These are phyloP conservation scores for Vigna nakashimae DNA, from an alignment of 306 rosid species.

Conservation along the genomic window DNA sequence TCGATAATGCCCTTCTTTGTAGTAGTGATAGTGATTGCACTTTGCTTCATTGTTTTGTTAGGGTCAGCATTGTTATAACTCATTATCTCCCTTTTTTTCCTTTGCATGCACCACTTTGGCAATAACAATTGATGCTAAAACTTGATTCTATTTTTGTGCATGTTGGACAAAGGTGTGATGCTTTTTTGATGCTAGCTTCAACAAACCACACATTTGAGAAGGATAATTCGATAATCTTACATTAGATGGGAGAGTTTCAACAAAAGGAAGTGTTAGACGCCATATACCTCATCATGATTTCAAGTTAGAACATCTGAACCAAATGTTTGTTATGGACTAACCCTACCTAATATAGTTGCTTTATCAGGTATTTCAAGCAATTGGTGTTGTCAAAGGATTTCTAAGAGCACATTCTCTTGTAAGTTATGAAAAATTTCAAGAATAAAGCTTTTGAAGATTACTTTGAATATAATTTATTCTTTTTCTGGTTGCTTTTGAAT, in stretches of 20 bases:
- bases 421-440: no score
- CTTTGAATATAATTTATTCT: no score
- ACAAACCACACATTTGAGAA: constrained; percentile 66
- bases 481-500: no score
- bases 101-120: neutral
- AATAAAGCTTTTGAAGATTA: no score
- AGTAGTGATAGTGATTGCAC: no score
- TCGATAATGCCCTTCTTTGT: no score
- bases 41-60: constrained; percentile 61
- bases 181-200: constrained; percentile 72
- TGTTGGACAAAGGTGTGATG: constrained; percentile 82
- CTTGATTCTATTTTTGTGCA: neutral
- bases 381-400: no score
- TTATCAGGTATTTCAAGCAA: constrained; percentile 67
- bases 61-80: constrained; percentile 50
- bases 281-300: constrained; percentile 74
- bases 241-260: constrained; percentile 72
- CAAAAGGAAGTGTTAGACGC: constrained; percentile 62
- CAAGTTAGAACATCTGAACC: constrained; percentile 48
- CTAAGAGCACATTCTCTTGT: no score
- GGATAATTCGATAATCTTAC: constrained; percentile 71
- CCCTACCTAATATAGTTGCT: constrained; percentile 69
- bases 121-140: neutral
- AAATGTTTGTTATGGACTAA: constrained; percentile 76
- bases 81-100: neutral